Conservation (phyloP, 192 early-diverging fungal species). For the Coemansia sp. region DNA sequence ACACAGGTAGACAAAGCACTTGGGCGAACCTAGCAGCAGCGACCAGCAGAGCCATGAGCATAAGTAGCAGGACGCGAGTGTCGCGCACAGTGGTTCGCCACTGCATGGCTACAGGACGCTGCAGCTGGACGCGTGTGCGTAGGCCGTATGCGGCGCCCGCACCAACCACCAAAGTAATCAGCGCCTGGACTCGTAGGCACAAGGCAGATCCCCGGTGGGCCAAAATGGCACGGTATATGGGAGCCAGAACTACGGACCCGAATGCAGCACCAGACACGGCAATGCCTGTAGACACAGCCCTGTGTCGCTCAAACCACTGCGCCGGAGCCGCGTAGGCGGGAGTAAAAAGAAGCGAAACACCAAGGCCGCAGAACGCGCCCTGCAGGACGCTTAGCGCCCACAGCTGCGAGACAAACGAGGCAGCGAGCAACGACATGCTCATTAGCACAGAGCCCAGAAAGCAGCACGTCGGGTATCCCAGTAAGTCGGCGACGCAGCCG, state of each 20-base stretch:
- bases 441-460: slow-evolving; percentile 42
- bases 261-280: slow-evolving; percentile 47
- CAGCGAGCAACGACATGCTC: slow-evolving; percentile 38
- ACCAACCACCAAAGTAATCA: slow-evolving; percentile 26
- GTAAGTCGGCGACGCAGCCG: slow-evolving; percentile 13
- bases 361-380: slow-evolving; percentile 55
- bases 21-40: slow-evolving; percentile 25
- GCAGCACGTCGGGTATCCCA: slow-evolving; percentile 13
- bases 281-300: slow-evolving; percentile 47
- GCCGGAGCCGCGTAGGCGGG: slow-evolving; percentile 52
- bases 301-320: slow-evolving; percentile 54
- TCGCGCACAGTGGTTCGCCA: slow-evolving; percentile 12
- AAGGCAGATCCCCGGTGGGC: slow-evolving; percentile 33
- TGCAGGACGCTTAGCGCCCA: slow-evolving; percentile 62
- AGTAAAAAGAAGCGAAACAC: slow-evolving; percentile 45
- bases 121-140: slow-evolving; percentile 13
- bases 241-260: slow-evolving; percentile 45
- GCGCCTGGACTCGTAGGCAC: slow-evolving; percentile 23
- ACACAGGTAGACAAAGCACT: slow-evolving; percentile 24
- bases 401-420: slow-evolving; percentile 52
- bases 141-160: slow-evolving; percentile 6
- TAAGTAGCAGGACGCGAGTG: slow-evolving; percentile 15
- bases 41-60: slow-evolving; percentile 20
- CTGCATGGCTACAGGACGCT: background rate
- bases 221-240: slow-evolving; percentile 36